Percentiles rank a stretch among this genome's conserved stretches.
Evolutionary conservation across 2,329 filamentous ascomycete genomes (phyloP).

Genomic region (Dothideomycetidae sp.): DNA sequence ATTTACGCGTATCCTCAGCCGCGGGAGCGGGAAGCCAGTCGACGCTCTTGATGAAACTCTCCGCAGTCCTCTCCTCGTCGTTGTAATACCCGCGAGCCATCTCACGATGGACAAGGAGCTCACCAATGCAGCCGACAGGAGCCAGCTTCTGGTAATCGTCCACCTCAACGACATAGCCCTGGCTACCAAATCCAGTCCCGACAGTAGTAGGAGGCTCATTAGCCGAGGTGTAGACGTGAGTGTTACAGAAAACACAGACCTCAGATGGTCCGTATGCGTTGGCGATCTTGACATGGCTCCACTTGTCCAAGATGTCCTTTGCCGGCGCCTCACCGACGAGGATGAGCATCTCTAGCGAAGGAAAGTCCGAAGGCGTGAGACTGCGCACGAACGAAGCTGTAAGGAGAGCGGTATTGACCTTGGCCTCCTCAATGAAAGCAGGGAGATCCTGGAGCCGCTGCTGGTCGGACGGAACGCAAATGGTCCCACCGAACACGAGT

Average conservation of each 20-base stretch:
- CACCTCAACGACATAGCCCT: conserved; percentile 20
- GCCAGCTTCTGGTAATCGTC: conserved; percentile 18
- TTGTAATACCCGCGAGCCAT: conserved; percentile 30
- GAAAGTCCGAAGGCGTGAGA: conserved; percentile 15
- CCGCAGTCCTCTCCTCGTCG: conserved; percentile 16
- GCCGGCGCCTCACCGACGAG: conserved; percentile 16
- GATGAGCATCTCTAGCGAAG: conserved; percentile 14
- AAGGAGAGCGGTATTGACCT: conserved; percentile 29
- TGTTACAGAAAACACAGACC: not conserved
- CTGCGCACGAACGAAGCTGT: conserved; percentile 34
- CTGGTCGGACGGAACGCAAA: conserved; percentile 29
- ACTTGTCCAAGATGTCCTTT: not conserved
- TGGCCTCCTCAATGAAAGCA: conserved; percentile 24
- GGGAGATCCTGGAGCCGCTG: conserved; percentile 35
- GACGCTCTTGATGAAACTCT: conserved; percentile 17
- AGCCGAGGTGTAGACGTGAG: not conserved
- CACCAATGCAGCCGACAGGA: conserved; percentile 30
- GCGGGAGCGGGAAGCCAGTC: not conserved
- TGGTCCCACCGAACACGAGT: conserved; percentile 11
- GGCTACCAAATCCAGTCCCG: conserved; percentile 12
- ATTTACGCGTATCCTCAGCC: not conserved
- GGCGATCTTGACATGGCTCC: conserved; percentile 12
- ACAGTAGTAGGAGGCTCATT: conserved; percentile 3
- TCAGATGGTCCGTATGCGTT: conserved; percentile 6
- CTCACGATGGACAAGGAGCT: conserved; percentile 32